Evolutionary conservation across 2,329 filamentous ascomycete genomes (phyloP).

Genomic region (Phialophora chinensis): DNA sequence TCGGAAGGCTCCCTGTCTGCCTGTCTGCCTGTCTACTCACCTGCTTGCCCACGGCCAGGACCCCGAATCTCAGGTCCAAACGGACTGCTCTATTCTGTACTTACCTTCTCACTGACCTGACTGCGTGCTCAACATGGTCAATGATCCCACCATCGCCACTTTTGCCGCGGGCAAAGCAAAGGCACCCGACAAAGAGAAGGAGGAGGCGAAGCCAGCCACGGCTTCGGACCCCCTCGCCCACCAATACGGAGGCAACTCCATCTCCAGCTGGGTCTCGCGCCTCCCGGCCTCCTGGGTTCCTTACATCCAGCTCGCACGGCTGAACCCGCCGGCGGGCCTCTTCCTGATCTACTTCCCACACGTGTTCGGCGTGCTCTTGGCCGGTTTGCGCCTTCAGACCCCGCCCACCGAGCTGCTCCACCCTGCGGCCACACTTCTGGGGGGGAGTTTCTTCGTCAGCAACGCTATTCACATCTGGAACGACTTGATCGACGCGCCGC

Average conservation of each 20-base stretch:
- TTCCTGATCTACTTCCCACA: conserved; percentile 1
- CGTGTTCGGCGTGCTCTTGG: neutral
- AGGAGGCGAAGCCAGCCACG: neutral
- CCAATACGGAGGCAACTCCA: neutral
- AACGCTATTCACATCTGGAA: neutral
- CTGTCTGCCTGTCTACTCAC: no score
- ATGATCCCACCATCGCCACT: neutral
- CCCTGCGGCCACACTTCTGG: neutral
- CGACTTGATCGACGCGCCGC: conserved; percentile 2
- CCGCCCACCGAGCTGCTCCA: neutral
- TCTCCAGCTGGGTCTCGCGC: neutral
- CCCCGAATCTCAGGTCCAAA: no score
- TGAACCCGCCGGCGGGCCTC: conserved; percentile 1
- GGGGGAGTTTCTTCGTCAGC: neutral
- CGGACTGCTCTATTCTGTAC: no score
- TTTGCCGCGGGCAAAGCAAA: neutral
- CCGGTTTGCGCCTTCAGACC: neutral
- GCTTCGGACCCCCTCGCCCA: neutral
- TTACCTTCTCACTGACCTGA: neutral
- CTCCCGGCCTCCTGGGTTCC: neutral
- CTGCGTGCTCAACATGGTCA: neutral
- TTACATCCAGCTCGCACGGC: neutral
- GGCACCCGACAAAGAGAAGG: neutral
- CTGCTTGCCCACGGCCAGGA: no score
- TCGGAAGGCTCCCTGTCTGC: no score